phyloP scores from a whole-genome alignment of 495 filamentous ascomycete species.

The Talaromyces nanjingensis region DNA sequence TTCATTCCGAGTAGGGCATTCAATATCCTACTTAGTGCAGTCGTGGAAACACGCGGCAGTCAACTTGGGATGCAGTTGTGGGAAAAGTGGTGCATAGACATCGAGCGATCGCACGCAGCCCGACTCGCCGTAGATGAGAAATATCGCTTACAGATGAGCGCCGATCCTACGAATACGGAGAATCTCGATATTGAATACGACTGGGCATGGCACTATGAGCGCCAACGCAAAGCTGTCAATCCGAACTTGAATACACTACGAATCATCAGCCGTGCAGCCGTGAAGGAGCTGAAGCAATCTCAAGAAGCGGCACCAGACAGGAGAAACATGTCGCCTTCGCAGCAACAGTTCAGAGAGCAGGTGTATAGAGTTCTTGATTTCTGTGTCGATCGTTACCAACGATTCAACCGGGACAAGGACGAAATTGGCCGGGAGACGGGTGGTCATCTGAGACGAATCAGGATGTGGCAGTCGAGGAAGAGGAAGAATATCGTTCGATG shows the following conservation, averaged over 20 bases:
- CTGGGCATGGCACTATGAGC: constrained; percentile 19
- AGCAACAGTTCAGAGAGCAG: neutral
- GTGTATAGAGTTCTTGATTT: constrained; percentile 24
- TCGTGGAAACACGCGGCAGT: constrained; percentile 42
- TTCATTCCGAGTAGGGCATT: constrained; percentile 35
- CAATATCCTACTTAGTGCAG: constrained; percentile 37
- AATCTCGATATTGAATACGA: constrained; percentile 25
- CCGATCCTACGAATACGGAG: constrained; percentile 17
- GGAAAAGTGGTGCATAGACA: constrained; percentile 34
- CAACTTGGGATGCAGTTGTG: constrained; percentile 32
- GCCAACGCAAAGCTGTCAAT: constrained; percentile 20
- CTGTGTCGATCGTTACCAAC: constrained; percentile 29
- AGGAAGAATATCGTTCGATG: constrained; percentile 1
- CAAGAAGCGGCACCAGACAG: neutral
- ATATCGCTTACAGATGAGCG: constrained; percentile 17
- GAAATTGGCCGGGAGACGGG: constrained; percentile 32
- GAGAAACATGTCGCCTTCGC: neutral
- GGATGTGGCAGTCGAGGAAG: constrained; percentile 6
- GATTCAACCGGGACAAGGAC: constrained; percentile 20
- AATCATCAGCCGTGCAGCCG: constrained; percentile 31
- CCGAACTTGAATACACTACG: constrained; percentile 37
- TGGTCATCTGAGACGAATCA: constrained; percentile 21
- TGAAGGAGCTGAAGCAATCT: constrained; percentile 20
- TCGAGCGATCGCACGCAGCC: constrained; percentile 12
- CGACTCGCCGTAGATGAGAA: constrained; percentile 27